phyloP scores from a whole-genome alignment of 164 flowering plant genomes.

The Nymphaea thermarum region DNA sequence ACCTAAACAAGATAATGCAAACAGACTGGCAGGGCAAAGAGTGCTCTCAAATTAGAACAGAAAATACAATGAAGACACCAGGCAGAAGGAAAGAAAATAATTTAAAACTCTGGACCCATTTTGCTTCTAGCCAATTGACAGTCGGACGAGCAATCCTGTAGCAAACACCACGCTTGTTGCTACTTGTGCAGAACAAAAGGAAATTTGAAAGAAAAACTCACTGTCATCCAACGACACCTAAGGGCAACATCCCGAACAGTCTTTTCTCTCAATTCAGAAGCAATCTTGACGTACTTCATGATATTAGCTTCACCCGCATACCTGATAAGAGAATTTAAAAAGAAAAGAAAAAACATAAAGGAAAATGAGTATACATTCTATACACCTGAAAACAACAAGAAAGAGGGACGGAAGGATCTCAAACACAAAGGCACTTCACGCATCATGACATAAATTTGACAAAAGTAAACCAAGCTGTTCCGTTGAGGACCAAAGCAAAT shows the following conservation, averaged over 20 bases:
- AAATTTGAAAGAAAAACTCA: constrained; percentile 21
- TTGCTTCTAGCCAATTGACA: neutral
- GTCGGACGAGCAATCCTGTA: neutral
- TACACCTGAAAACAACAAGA: neutral
- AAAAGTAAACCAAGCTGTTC: neutral
- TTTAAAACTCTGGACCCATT: neutral
- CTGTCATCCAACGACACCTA: constrained; percentile 92
- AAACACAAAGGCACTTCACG: neutral
- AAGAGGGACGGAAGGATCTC: neutral
- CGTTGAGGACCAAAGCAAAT: neutral
- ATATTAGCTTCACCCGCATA: constrained; percentile 65
- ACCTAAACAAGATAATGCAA: no score
- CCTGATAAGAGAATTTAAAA: constrained; percentile 18
- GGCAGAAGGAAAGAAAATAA: no score
- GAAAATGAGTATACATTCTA: neutral
- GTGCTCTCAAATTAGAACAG: no score
- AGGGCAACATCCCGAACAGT: constrained; percentile 96
- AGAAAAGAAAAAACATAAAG: neutral
- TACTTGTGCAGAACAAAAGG: neutral
- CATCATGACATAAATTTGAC: neutral
- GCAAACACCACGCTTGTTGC: neutral
- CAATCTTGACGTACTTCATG: constrained; percentile 77
- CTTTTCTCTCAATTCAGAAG: constrained; percentile 67
- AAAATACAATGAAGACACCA: no score
- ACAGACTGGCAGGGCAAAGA: no score